A percentile compares a stretch with the other conserved stretches of the same genome.
These are phyloP conservation scores for Apiospora kogelbergensis DNA, from an alignment of 2,329 filamentous ascomycete species.

Conservation along the genomic window DNA sequence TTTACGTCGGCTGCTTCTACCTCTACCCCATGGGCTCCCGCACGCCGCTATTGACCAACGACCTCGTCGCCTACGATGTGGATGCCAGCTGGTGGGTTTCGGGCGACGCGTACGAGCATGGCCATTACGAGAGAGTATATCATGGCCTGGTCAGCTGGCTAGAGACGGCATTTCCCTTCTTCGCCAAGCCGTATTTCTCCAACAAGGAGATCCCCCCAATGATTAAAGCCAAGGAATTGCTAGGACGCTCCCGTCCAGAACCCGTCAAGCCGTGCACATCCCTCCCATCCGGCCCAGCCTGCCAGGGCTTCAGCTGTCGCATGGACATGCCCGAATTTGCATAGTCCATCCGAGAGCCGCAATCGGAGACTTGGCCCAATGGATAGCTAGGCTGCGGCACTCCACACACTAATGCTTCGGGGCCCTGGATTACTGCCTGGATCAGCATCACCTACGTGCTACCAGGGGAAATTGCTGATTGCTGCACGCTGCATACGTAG, in stretches of 20 bases:
- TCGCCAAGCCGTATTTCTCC: background rate
- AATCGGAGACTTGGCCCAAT: too few relatives aligned
- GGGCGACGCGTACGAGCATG: background rate
- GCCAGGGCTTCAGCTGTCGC: background rate
- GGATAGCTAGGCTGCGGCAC: too few relatives aligned
- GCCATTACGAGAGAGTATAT: background rate
- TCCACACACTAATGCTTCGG: too few relatives aligned
- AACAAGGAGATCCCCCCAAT: slow-evolving; percentile 4
- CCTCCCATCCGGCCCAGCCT: background rate
- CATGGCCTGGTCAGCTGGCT: slow-evolving; percentile 1
- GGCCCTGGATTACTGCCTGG: too few relatives aligned
- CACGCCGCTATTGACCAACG: background rate
- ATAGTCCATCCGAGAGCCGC: slow-evolving; percentile 7
- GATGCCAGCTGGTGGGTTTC: slow-evolving; percentile 9
- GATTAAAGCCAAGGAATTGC: background rate
- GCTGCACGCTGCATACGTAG: background rate
- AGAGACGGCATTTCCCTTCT: background rate
- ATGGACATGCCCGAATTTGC: slow-evolving; percentile 2
- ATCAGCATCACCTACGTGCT: too few relatives aligned
- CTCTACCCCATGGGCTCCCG: slow-evolving; percentile 6
- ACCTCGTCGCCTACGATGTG: slow-evolving; percentile 6
- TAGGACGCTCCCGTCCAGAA: background rate
- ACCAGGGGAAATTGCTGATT: background rate
- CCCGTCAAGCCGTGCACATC: too few relatives aligned
- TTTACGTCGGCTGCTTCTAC: slow-evolving; percentile 10